Evolutionary conservation across 768 basidiomycete species (phyloP).

Genomic region (Brasilioporus rufonigricans): DNA sequence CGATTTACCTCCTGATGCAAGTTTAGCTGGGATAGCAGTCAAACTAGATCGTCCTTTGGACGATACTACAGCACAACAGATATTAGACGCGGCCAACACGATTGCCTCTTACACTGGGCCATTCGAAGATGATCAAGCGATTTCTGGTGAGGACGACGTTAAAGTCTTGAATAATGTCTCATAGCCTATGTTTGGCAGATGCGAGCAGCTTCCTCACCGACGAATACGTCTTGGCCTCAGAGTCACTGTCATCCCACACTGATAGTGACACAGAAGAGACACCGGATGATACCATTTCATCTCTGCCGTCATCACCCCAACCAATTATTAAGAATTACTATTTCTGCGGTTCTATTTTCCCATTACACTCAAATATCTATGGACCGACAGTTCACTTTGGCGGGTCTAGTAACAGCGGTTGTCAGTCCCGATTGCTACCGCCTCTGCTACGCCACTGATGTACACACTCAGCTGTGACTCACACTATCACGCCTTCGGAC

Average conservation of each 20-base stretch:
- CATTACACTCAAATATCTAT: neutral
- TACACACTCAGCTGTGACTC: neutral
- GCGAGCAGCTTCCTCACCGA: neutral
- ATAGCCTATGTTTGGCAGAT: neutral
- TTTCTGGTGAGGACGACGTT: slow-evolving; percentile 1
- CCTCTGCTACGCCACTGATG: neutral
- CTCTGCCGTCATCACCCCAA: neutral
- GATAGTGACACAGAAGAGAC: neutral
- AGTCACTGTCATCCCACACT: neutral
- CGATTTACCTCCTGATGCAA: neutral
- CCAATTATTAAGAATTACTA: neutral
- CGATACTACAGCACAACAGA: neutral
- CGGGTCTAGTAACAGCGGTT: slow-evolving; percentile 4
- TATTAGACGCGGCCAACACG: neutral
- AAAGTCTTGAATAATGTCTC: neutral
- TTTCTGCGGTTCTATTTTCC: neutral
- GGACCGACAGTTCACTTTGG: slow-evolving; percentile 1
- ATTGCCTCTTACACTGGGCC: neutral
- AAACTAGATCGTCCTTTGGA: slow-evolving; percentile 6
- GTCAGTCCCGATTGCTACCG: neutral
- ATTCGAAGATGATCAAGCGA: neutral
- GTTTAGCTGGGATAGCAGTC: slow-evolving; percentile 2
- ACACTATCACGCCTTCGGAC: neutral
- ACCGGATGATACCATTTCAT: no score
- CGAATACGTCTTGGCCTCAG: neutral